Evolutionary conservation across 176 grass and related monocot genomes (phyloP).

Genomic region (Olyra latifolia): DNA sequence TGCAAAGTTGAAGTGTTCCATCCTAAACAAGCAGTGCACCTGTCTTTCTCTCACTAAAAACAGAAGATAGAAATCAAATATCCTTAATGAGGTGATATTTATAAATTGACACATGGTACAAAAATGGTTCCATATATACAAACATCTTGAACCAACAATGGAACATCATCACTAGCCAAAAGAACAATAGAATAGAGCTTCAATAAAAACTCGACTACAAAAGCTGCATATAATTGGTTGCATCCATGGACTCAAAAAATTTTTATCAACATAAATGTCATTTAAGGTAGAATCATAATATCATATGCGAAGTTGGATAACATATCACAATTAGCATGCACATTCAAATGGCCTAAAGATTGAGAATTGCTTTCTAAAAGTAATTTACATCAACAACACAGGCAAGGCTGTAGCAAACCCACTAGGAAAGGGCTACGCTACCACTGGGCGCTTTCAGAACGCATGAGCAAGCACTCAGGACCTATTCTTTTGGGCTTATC

Average conservation of each 20-base stretch:
- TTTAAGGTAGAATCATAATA: not conserved
- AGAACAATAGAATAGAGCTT: not conserved
- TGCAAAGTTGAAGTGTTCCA: not conserved
- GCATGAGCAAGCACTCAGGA: slow-evolving; percentile 19
- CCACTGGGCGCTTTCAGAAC: not conserved
- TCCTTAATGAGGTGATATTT: not conserved
- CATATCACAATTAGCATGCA: slow-evolving; percentile 1
- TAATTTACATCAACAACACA: not conserved
- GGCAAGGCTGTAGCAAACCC: not conserved
- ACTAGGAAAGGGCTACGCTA: not conserved
- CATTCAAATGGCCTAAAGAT: not conserved
- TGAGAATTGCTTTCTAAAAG: not conserved
- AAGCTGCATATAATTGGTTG: not conserved
- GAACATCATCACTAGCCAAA: not conserved
- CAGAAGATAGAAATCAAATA: not conserved
- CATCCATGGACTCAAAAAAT: not conserved
- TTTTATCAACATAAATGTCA: not conserved
- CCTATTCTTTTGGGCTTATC: too few relatives aligned
- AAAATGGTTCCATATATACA: not conserved
- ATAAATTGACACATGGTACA: not conserved
- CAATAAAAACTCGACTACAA: not conserved
- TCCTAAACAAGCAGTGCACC: not conserved
- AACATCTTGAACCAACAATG: not conserved
- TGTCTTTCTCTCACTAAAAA: not conserved
- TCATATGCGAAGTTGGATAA: not conserved